These are phyloP conservation scores for Podosphaera xanthii DNA, from an alignment of 2,329 filamentous ascomycete species.

Conservation along the genomic window DNA sequence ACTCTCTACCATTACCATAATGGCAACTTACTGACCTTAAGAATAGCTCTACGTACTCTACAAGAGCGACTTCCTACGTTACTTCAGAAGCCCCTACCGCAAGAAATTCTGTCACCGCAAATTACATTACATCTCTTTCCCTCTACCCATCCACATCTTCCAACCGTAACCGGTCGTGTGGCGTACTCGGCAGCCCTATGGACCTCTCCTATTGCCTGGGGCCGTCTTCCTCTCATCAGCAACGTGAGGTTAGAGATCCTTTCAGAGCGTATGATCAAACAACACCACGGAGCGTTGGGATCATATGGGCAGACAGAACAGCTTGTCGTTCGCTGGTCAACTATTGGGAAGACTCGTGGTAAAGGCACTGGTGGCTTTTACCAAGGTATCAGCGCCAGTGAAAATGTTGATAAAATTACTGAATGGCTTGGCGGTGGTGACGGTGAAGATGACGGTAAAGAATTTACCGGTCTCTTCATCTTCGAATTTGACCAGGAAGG, in stretches of 20 bases:
- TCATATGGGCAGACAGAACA: slow-evolving; percentile 36
- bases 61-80: slow-evolving; percentile 45
- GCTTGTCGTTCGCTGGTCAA: slow-evolving; percentile 79
- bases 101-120: slow-evolving; percentile 54
- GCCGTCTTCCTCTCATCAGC: slow-evolving; percentile 69
- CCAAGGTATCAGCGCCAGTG: slow-evolving; percentile 20
- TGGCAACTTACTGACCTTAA: slow-evolving; percentile 2
- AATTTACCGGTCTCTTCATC: slow-evolving; percentile 79
- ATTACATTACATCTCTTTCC: slow-evolving; percentile 50
- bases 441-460: slow-evolving; percentile 37
- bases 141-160: slow-evolving; percentile 66
- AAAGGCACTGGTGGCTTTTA: slow-evolving; percentile 21
- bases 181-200: slow-evolving; percentile 84
- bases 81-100: slow-evolving; percentile 42
- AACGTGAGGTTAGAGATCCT: slow-evolving; percentile 75
- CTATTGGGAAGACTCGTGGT: slow-evolving; percentile 27
- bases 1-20: not conserved
- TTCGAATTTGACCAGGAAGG: slow-evolving; percentile 88
- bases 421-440: slow-evolving; percentile 23
- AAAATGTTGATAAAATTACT: slow-evolving; percentile 29
- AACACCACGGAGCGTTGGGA: slow-evolving; percentile 13
- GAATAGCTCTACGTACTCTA: slow-evolving; percentile 32
- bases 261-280: slow-evolving; percentile 54
- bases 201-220: slow-evolving; percentile 94
- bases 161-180: slow-evolving; percentile 73